Evolutionary conservation across 371 early-diverging fungal species (phyloP).

Genomic region (Haplosporangium sp.): DNA sequence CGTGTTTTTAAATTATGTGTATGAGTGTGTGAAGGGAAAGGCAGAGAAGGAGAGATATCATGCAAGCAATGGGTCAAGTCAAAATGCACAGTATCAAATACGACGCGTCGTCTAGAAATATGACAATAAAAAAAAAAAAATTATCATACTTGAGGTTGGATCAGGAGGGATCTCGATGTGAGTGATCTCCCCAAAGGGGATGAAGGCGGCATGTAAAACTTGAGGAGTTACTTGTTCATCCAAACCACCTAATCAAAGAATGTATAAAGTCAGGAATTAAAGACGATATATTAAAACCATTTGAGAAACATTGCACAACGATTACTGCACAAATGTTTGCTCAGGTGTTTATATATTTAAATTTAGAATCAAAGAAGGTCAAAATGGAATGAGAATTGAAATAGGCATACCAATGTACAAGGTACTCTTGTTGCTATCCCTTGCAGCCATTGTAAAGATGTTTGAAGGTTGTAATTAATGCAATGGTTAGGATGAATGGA

Average conservation of each 20-base stretch:
- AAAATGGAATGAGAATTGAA: not conserved
- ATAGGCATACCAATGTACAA: constrained; percentile 63
- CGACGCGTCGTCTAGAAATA: constrained; percentile 4
- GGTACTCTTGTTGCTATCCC: constrained; percentile 63
- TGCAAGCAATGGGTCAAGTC: too few species aligned
- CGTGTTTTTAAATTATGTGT: not conserved
- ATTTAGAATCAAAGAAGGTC: not conserved
- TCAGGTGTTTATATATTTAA: too few species aligned
- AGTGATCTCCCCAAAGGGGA: constrained; percentile 97
- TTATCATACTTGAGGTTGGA: constrained; percentile 71
- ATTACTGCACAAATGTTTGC: too few species aligned
- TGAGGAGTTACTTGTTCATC: constrained; percentile 84
- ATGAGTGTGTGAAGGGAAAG: not conserved
- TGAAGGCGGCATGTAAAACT: constrained; percentile 88
- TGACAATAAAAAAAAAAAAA: constrained; percentile 2
- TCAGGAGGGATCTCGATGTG: constrained; percentile 88
- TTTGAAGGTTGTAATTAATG: not conserved
- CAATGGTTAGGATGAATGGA: too few species aligned
- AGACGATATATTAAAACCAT: too few species aligned
- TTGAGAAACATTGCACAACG: too few species aligned
- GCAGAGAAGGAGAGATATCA: not conserved
- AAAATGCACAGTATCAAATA: not conserved
- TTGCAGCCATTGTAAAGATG: constrained; percentile 26
- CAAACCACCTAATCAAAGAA: constrained; percentile 75
- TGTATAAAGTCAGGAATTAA: not conserved